A percentile compares a stretch with the other conserved stretches of the same genome.
Evolutionary conservation across 352 stramenopile genomes (phyloP).

Genomic region (Phytophthora kernoviae): DNA sequence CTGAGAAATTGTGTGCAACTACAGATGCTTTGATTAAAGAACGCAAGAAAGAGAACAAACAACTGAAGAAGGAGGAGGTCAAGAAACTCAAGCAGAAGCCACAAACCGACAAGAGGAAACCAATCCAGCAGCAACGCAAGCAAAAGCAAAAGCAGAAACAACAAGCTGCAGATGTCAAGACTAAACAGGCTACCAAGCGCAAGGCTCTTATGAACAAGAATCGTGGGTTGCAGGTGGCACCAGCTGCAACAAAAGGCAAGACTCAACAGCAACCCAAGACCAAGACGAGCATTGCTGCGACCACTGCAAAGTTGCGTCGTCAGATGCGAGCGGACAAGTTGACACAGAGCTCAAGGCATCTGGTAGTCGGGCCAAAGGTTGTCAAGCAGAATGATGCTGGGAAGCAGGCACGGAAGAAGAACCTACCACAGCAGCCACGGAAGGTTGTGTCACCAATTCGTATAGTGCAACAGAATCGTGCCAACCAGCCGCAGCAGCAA

Average conservation of each 20-base stretch:
- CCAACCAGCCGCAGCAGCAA: conserved; percentile 16
- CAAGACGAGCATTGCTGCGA: conserved; percentile 42
- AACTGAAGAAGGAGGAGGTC: conserved; percentile 42
- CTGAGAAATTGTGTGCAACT: conserved; percentile 8
- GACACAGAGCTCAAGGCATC: conserved; percentile 4
- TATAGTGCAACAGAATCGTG: conserved; percentile 10
- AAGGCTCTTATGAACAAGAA: conserved; percentile 56
- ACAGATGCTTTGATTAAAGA: conserved; percentile 76
- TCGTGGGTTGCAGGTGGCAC: conserved; percentile 29
- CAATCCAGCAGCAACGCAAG: conserved; percentile 17
- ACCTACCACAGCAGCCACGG: conserved; percentile 5
- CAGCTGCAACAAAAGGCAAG: conserved; percentile 9
- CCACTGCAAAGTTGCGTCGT: conserved; percentile 32
- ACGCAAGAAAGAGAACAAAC: conserved; percentile 60
- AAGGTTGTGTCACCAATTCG: conserved; percentile 13
- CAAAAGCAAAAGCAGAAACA: conserved; percentile 22
- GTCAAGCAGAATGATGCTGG: conserved; percentile 2
- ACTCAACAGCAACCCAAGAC: conserved; percentile 15
- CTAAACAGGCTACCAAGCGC: conserved; percentile 30
- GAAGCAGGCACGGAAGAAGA: conserved; percentile 29
- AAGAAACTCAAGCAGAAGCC: conserved; percentile 26
- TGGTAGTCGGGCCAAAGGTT: conserved; percentile 17
- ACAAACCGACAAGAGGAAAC: conserved; percentile 24
- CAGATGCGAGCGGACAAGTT: conserved; percentile 24
- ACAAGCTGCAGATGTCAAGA: conserved; percentile 17